These are phyloP conservation scores for Colletotrichum sp. DNA, from an alignment of 2,329 filamentous ascomycete species.

Conservation along the genomic window DNA sequence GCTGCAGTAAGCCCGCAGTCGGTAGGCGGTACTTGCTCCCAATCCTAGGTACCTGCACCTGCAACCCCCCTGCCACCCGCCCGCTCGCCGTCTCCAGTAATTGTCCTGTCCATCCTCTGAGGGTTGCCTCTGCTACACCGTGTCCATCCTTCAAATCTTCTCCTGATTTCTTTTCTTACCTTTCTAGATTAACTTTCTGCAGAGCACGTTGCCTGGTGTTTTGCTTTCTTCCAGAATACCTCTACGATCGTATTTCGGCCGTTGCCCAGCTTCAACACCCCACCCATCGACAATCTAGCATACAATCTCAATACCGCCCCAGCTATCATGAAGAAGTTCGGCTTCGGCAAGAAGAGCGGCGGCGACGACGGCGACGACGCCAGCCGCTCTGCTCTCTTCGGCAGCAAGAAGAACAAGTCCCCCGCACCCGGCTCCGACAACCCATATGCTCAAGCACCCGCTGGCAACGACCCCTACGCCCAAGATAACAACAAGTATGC, in stretches of 20 bases:
- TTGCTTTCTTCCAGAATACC: constrained; percentile 7
- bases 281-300: not conserved
- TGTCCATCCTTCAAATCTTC: not conserved
- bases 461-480: constrained; percentile 57
- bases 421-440: constrained; percentile 53
- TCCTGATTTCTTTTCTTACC: not conserved
- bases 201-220: constrained; percentile 6
- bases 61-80: not conserved
- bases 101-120: not conserved
- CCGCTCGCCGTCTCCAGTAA: not conserved
- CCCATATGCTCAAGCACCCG: constrained; percentile 61
- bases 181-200: constrained; percentile 2
- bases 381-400: constrained; percentile 57
- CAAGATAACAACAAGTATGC: constrained; percentile 48
- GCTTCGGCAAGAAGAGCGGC: constrained; percentile 64
- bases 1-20: not conserved
- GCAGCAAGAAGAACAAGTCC: constrained; percentile 59
- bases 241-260: not conserved
- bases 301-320: not conserved
- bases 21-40: not conserved
- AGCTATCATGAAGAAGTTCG: constrained; percentile 63
- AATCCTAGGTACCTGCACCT: not conserved
- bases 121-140: not conserved
- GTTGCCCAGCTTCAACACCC: not conserved
- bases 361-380: constrained; percentile 57